Base-by-base conservation (phyloP, 2,329 filamentous ascomycete genomes). In the Neonectria sp. region DNA sequence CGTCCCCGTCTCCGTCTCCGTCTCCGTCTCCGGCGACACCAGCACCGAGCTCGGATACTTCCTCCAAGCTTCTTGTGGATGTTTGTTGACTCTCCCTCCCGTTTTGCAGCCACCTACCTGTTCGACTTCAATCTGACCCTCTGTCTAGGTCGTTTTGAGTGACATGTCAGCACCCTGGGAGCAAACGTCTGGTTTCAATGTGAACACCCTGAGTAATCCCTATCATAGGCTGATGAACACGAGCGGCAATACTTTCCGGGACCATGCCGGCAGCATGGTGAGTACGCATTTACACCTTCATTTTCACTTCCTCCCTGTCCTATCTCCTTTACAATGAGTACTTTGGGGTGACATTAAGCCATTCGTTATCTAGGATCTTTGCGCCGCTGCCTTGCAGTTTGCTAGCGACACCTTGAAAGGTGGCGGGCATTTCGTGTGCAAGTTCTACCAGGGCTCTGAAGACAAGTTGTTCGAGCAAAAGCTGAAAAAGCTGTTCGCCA, bases 151-250 rank as follows among this genome's bases (percentile, higher is more conserved):
- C 78, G 94, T 99, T 79, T 86, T 99, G 79, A 97, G 94, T 90
- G 96, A 99, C 89, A 99, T 99, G 96, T 99, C 91, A 90, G 95
- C 88, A 88, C 95, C 96, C 92, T 98, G 95, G 95, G 87, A 90
- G 76, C 93, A 93, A 85, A 93, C 89, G 60, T 86, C 87, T 77
- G 92, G 92, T 78, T 95, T 93, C 85, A 92, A 90, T 85, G 92
- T 93, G 85, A 94, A 90, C 85, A 97, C 91, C 86, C 88, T 98
- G 89, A 97, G 92, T 95, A 93, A 96, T 89, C 94, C 95, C 72
- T 96, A 97, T 90, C 81, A 84, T 88, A 99, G 96, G 96, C 92
- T 99, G 92, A 97, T 98, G 95, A 99, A 99, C 83, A 98, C 95
- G 75, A 97, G 93, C 83, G 96, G 96, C 63, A 92, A 94, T 76